These are phyloP conservation scores for Cicer chorassanicum DNA, from an alignment of 306 rosid species.

Conservation along the genomic window DNA sequence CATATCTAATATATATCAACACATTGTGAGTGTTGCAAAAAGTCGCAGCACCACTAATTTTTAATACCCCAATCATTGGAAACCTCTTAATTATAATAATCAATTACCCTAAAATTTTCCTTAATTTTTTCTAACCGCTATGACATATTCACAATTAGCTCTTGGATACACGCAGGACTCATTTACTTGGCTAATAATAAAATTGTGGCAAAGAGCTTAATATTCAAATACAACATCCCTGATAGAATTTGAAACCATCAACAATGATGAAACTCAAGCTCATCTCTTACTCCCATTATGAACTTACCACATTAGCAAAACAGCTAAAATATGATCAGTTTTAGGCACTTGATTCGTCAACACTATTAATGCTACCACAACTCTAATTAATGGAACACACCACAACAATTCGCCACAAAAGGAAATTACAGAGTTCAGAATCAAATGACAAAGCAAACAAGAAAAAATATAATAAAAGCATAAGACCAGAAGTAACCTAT, in stretches of 20 bases:
- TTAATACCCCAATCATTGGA: slow-evolving; percentile 13
- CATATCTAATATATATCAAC: neutral
- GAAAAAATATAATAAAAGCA: neutral
- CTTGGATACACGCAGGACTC: neutral
- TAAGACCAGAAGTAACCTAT: slow-evolving; percentile 58
- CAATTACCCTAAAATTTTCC: neutral
- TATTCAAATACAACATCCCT: neutral
- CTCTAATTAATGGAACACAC: slow-evolving; percentile 29
- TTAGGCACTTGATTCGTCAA: slow-evolving; percentile 9
- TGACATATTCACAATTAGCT: neutral
- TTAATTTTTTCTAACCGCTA: neutral
- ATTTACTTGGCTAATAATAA: neutral
- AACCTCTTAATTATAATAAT: slow-evolving; percentile 20
- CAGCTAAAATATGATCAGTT: neutral
- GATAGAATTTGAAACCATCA: slow-evolving; percentile 17
- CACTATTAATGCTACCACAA: neutral
- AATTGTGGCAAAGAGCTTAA: neutral
- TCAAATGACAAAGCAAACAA: neutral
- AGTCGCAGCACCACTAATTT: neutral
- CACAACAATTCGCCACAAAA: slow-evolving; percentile 3
- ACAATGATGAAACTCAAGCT: neutral
- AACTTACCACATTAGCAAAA: neutral
- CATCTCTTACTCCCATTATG: slow-evolving; percentile 10
- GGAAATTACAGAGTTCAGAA: neutral
- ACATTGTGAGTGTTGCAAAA: neutral